Conservation (phyloP, 305 asterid genomes). For the Vinca major region DNA sequence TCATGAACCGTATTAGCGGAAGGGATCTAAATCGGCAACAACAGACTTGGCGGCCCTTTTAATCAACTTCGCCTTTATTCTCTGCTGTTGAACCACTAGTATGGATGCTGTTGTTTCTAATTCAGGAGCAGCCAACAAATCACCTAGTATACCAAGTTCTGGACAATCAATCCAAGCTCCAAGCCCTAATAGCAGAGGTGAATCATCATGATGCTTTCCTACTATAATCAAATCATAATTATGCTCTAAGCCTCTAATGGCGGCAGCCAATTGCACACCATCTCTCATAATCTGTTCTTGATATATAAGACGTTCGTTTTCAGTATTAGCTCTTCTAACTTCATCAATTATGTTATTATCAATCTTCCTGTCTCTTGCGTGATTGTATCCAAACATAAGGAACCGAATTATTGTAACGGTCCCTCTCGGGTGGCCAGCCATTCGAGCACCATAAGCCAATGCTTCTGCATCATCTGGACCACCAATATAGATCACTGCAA, state of each 20-base stretch:
- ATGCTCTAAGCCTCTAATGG: slow-evolving; percentile 33
- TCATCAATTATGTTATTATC: slow-evolving; percentile 39
- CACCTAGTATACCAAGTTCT: slow-evolving; percentile 77
- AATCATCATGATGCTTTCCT: slow-evolving; percentile 52
- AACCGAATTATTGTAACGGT: slow-evolving; percentile 48
- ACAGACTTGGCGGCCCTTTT: slow-evolving; percentile 35
- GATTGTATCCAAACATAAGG: slow-evolving; percentile 55
- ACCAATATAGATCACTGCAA: slow-evolving; percentile 36
- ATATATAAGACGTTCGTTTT: slow-evolving; percentile 41
- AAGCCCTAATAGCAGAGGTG: slow-evolving; percentile 51
- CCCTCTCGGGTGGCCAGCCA: slow-evolving; percentile 40
- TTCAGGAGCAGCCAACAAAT: slow-evolving; percentile 56
- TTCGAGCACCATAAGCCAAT: slow-evolving; percentile 54
- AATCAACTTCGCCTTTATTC: slow-evolving; percentile 30
- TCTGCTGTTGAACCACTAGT: slow-evolving; percentile 76
- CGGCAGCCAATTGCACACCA: slow-evolving; percentile 51
- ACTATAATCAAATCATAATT: slow-evolving; percentile 46
- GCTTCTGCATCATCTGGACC: slow-evolving; percentile 79
- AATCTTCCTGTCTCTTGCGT: slow-evolving; percentile 35
- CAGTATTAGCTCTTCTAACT: slow-evolving; percentile 40
- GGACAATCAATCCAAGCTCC: slow-evolving; percentile 82
- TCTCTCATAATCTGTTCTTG: slow-evolving; percentile 70
- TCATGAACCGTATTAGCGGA: too few species aligned
- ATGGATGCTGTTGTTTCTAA: slow-evolving; percentile 49
- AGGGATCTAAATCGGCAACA: slow-evolving; percentile 27